Conservation (phyloP, 495 filamentous ascomycete species). For the Glarea lozoyensis region DNA sequence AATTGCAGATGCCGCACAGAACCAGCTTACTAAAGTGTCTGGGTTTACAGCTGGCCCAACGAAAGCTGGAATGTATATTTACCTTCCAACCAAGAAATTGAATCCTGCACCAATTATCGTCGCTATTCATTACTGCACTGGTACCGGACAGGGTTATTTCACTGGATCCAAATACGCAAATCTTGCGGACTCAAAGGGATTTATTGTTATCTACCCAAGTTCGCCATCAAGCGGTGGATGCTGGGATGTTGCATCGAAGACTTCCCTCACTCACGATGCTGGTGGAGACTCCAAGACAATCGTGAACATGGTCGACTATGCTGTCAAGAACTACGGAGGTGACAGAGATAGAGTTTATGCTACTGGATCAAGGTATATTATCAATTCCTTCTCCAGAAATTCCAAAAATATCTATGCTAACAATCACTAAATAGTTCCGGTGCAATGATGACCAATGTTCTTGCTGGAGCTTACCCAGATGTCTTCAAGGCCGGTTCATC, state of each 20-base stretch:
- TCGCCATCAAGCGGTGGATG: constrained; percentile 39
- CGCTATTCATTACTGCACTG: constrained; percentile 48
- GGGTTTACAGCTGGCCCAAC: constrained; percentile 37
- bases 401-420: too few relatives aligned
- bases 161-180: constrained; percentile 33
- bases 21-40: constrained; percentile 28
- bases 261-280: constrained; percentile 43
- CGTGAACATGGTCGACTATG: constrained; percentile 48
- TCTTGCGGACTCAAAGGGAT: constrained; percentile 45
- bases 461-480: constrained; percentile 32
- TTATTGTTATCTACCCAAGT: constrained; percentile 49
- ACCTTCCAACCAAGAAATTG: constrained; percentile 42
- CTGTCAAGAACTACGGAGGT: constrained; percentile 33
- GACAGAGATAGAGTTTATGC: constrained; percentile 37
- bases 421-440: too few relatives aligned
- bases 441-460: constrained; percentile 42
- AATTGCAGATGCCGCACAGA: constrained; percentile 18
- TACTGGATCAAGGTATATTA: constrained; percentile 35
- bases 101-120: constrained; percentile 44
- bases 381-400: too few relatives aligned
- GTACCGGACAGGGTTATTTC: constrained; percentile 44
- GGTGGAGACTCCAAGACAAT: constrained; percentile 52
- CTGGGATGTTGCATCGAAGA: constrained; percentile 53
- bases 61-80: constrained; percentile 43
- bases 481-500: constrained; percentile 35